These are phyloP conservation scores for Colletotrichum siamense DNA, from an alignment of 2,329 filamentous ascomycete species.

Conservation along the genomic window DNA sequence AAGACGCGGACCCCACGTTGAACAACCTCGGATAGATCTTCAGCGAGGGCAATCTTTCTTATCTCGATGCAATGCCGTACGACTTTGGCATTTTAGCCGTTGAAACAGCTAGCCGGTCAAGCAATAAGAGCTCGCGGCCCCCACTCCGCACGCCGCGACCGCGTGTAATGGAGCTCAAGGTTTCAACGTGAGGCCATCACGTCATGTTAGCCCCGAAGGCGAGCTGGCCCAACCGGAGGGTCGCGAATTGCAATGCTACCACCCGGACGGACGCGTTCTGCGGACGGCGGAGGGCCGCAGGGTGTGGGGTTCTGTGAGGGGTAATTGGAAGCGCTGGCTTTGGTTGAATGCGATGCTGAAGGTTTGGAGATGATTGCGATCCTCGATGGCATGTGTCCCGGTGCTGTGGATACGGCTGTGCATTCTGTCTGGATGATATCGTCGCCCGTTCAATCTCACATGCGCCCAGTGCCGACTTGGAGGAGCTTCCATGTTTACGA, in stretches of 20 bases:
- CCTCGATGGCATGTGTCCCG: not conserved
- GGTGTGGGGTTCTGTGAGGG: not conserved
- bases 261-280: not conserved
- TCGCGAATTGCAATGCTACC: not conserved
- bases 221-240: not conserved
- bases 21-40: not conserved
- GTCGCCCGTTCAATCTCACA: rapidly evolving
- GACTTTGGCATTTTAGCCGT: not conserved
- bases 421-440: not conserved
- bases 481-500: rapidly evolving
- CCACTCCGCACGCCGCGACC: not conserved
- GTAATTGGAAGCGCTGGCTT: not conserved
- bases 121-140: not conserved
- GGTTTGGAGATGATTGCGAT: not conserved
- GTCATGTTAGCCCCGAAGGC: constrained; percentile 23
- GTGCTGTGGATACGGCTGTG: not conserved
- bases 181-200: constrained; percentile 10
- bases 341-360: not conserved
- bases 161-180: not conserved
- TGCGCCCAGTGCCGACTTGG: not conserved
- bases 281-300: not conserved
- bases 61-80: not conserved
- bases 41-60: not conserved
- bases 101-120: not conserved
- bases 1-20: not conserved